A percentile compares a stretch with the other conserved stretches of the same genome.
These are phyloP conservation scores for Rhodotorula kratochvilovae DNA, from an alignment of 768 basidiomycete species.

Conservation along the genomic window DNA sequence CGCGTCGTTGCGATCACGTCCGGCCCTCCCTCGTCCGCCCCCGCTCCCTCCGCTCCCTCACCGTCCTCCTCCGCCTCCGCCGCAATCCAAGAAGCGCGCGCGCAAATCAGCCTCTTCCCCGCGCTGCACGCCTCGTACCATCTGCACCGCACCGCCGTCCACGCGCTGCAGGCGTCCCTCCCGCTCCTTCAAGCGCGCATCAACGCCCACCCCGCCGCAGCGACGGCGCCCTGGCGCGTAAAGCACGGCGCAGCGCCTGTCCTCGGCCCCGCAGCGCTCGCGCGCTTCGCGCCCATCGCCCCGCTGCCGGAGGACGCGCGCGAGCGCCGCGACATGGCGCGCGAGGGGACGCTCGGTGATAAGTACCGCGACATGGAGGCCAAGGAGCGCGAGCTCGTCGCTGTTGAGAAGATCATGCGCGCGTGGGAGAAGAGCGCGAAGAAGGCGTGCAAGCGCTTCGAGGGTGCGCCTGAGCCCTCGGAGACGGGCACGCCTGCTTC, in stretches of 20 bases:
- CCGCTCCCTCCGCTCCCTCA: background rate
- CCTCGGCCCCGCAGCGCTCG: background rate
- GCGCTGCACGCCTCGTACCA: background rate
- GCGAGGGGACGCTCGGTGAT: background rate
- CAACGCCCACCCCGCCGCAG: background rate
- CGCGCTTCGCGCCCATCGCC: background rate
- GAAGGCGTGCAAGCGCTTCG: no score
- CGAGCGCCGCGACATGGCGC: background rate
- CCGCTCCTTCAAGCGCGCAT: background rate
- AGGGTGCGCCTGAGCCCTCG: background rate
- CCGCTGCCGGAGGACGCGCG: background rate
- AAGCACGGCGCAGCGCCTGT: background rate
- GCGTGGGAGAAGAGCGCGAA: background rate
- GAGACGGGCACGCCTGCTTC: background rate
- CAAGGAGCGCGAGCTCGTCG: background rate
- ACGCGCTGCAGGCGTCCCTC: background rate
- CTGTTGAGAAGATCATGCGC: background rate
- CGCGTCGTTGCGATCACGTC: background rate
- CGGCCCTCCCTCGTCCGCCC: background rate
- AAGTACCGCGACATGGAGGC: background rate
- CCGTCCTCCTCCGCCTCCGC: background rate
- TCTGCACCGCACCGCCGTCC: background rate
- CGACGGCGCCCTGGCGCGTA: background rate
- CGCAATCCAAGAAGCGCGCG: background rate
- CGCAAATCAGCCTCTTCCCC: background rate